Base-by-base conservation (phyloP, 2,329 filamentous ascomycete genomes). In the Ambrosiella xylebori region DNA sequence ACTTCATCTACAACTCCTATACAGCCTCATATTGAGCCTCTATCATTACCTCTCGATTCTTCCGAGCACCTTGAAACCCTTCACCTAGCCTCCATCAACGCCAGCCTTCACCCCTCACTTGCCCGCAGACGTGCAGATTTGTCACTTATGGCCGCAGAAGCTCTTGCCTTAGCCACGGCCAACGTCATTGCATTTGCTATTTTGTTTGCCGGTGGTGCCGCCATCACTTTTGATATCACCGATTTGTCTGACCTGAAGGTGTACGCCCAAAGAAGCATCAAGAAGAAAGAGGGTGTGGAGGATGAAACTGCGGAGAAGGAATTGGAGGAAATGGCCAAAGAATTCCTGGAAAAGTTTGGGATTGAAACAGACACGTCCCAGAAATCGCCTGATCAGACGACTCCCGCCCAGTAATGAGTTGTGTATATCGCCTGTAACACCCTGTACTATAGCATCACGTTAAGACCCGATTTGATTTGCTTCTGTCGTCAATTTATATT, bases 131-230 rank as follows among this genome's bases (percentile, higher is more conserved):
- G 73, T 50, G 75, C 80, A 36, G 84, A 84, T 65, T 82, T 82
- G 7, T 76, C 80, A 1, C 68, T 85, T 44, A 84, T 96, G 62
- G 91, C 91, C 0, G 71, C 85, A 39, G 86, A 95, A 69, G 91
- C 91, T 0, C 74, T 98, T 19, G 86, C 84, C 54, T 74, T 96
- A 40, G 93, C 91, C 0, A 95, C 90, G 0, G 76, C 96, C 64
- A 95, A 95, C 65, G 87, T 93, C 11, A 66, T 82, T 38, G 86
- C 83, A 64, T 79, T 93, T 54, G 83, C 77, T 0, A 81, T 95
- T 68, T 81, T 94, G 76, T 71, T 78, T 7, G 76, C 80, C 0
- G 93, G 91, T 2, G 88, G 85, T 0, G 69, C 83, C 9, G 74
- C 87, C 61, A 95, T 85, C 76, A 82, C 80, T 0, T 80, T 93